phyloP scores from a whole-genome alignment of 345 rosid species.

The Hypericum perforatum region DNA sequence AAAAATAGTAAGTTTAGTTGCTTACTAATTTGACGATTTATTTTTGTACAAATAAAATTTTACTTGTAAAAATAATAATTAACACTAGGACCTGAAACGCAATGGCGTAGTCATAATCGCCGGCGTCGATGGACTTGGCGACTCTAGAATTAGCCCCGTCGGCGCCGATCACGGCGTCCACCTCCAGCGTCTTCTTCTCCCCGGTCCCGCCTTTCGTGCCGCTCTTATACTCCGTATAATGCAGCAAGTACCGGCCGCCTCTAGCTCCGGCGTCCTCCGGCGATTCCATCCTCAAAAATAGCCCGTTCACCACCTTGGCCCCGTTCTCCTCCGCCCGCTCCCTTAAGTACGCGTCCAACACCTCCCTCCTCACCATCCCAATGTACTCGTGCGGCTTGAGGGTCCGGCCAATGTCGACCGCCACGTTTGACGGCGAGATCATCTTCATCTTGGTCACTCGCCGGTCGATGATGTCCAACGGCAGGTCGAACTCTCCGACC shows the following conservation, averaged over 20 bases:
- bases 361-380: conserved; percentile 91
- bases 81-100: conserved; percentile 65
- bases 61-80: too few relatives aligned
- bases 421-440: conserved; percentile 91
- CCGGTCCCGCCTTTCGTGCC: conserved; percentile 58
- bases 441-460: conserved; percentile 87
- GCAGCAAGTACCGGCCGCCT: conserved; percentile 46
- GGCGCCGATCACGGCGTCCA: conserved; percentile 90
- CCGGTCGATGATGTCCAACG: conserved; percentile 81
- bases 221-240: conserved; percentile 65
- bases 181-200: conserved; percentile 65
- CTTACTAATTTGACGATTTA: too few relatives aligned
- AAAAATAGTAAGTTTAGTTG: too few relatives aligned
- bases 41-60: too few relatives aligned
- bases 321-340: conserved; percentile 69
- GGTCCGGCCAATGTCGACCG: conserved; percentile 92
- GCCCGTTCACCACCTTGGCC: conserved; percentile 67
- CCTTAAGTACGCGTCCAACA: conserved; percentile 61
- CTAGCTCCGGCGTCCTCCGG: conserved; percentile 35
- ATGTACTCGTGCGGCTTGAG: conserved; percentile 94
- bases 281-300: conserved; percentile 78
- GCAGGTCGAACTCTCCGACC: conserved; percentile 97
- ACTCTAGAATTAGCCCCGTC: conserved; percentile 95
- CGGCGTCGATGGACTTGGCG: conserved; percentile 80
- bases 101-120: conserved; percentile 90